Evolutionary conservation across 345 rosid species (phyloP).

Genomic region (Physaria fendleri): DNA sequence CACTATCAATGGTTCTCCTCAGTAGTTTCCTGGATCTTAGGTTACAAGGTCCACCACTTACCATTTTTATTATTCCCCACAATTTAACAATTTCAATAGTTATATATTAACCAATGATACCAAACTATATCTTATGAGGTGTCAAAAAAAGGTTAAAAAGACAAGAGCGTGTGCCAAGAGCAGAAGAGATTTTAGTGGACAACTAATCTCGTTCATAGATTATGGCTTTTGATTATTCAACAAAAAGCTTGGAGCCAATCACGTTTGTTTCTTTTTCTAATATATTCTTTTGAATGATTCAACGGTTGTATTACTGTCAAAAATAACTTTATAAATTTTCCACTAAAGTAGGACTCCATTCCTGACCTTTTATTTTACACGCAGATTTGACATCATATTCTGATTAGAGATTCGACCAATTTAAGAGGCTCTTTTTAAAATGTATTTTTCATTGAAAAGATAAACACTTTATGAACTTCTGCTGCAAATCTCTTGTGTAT

Average conservation of each 20-base stretch:
- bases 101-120: no score
- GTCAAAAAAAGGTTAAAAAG: no score
- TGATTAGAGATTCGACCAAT: background rate
- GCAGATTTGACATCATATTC: background rate
- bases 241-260: slow-evolving; percentile 24
- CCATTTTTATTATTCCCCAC: background rate
- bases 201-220: slow-evolving; percentile 15
- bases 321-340: background rate
- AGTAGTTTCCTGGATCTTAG: slow-evolving; percentile 13
- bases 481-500: no score
- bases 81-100: background rate
- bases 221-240: slow-evolving; percentile 28
- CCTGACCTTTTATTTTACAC: background rate
- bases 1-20: slow-evolving; percentile 25
- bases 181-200: slow-evolving; percentile 8
- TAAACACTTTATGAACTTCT: no score
- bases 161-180: slow-evolving; percentile 15
- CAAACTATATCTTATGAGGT: no score
- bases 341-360: background rate
- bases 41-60: slow-evolving; percentile 24
- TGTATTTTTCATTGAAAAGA: background rate
- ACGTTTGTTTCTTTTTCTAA: background rate
- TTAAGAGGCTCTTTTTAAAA: background rate
- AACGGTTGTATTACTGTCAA: background rate
- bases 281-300: slow-evolving; percentile 13